These are phyloP conservation scores for Phaseolus lunatus DNA, from an alignment of 306 rosid species.

Conservation along the genomic window DNA sequence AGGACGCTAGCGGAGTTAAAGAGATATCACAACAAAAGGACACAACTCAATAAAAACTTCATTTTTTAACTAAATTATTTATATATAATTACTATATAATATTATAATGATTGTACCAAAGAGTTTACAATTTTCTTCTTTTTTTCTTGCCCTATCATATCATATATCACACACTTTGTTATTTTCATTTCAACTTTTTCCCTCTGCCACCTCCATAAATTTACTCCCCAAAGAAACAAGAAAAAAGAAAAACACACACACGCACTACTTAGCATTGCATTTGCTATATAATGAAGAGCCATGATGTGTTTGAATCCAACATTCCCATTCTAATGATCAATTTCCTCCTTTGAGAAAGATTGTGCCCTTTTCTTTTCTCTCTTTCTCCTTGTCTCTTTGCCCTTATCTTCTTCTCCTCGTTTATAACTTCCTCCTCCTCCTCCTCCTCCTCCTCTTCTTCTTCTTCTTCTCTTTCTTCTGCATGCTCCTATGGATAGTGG, in stretches of 20 bases:
- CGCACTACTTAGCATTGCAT: not conserved
- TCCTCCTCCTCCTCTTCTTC: not conserved
- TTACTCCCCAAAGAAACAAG: conserved; percentile 51
- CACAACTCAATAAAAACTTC: conserved; percentile 17
- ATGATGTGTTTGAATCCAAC: conserved; percentile 14
- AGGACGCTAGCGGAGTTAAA: conserved; percentile 39
- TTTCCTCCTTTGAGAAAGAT: not conserved
- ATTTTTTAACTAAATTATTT: too few species aligned
- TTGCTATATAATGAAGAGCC: conserved; percentile 30
- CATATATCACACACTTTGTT: not conserved
- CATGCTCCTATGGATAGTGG: conserved; percentile 41
- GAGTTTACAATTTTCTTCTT: too few species aligned
- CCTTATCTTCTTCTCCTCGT: not conserved
- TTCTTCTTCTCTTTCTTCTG: not conserved
- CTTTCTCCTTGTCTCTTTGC: not conserved
- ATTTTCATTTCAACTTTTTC: conserved; percentile 29
- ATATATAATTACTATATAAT: too few species aligned
- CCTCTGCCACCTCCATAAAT: conserved; percentile 56
- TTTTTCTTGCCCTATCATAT: not conserved
- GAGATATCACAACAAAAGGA: conserved; percentile 50
- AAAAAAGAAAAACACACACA: conserved; percentile 27
- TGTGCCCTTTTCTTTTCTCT: not conserved
- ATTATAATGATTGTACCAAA: too few species aligned
- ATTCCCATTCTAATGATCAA: conserved; percentile 14
- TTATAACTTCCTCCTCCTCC: not conserved